Evolutionary conservation across 768 basidiomycete species (phyloP), one percentile per base, ranked within the genome.

Genomic region (Boletales sp.): DNA sequence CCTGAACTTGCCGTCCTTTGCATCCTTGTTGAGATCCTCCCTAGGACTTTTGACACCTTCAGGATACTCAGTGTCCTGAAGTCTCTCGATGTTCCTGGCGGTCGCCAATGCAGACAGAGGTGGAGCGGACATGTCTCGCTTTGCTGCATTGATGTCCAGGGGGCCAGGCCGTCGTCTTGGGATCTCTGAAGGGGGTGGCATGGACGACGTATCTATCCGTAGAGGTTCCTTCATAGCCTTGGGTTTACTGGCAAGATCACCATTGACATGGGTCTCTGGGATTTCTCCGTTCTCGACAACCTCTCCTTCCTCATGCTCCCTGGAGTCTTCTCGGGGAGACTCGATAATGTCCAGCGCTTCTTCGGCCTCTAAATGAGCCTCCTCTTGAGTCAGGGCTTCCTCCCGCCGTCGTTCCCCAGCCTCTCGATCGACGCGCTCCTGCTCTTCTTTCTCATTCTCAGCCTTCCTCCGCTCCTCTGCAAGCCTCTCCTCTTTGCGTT

Each of bases 1-100:
- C 90, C 86, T 82, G 75, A 92, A 95, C 70, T 92, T 94, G 59
- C 93, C 93, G 49, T 90, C 83, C 70, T 85, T 82, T 8, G 85
- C 87, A 53, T 85, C 81, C 48, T 80, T 73, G 69, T 96, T 97
- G 57, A 98, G 85, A 57, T 91, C 92, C 8, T 85, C 72, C 56
- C 79, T 80, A 3, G 95, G 95, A 48, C 92, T 89, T 64, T 76
- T 77, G 65, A 93, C 80, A 41, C 87, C 84, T 48, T 86, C 85
- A 8, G 94, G 93, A 64, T 97, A 97, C 19, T 79, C 70, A 38
- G 96, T 77, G 41, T 79, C 72, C 32, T 76, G 75, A 41, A 98
- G 79, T 67, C 95, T 87, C 44, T 87, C 84, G 56, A 99, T 95
- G 55, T 83, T 80, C 46, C 85, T 82, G 34, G 95, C 95, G 10